Conservation (phyloP, 768 basidiomycete genomes). For the Tubosaeta sp. region DNA sequence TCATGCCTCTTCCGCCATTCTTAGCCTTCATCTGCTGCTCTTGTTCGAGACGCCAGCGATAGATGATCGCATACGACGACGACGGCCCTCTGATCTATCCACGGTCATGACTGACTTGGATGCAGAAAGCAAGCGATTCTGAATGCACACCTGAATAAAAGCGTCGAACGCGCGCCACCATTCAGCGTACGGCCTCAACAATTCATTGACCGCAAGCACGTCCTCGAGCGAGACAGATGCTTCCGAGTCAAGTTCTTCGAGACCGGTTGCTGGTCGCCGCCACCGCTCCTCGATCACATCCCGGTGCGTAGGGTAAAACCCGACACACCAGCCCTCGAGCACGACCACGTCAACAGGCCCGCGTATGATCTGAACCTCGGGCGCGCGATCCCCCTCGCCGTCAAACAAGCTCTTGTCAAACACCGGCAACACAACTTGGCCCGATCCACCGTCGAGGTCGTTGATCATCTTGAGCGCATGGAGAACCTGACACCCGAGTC, state of each 20-base stretch:
- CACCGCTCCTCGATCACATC: conserved; percentile 54
- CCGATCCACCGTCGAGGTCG: conserved; percentile 2
- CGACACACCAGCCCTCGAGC: conserved; percentile 95
- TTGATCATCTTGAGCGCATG: conserved; percentile 44
- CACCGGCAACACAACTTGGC: conserved; percentile 54
- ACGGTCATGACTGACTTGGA: background rate
- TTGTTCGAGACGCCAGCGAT: conserved; percentile 86
- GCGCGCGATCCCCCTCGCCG: conserved; percentile 81
- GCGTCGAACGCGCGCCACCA: conserved; percentile 72
- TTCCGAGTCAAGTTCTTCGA: conserved; percentile 32
- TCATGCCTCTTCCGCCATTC: conserved; percentile 89
- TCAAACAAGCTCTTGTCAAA: conserved; percentile 83
- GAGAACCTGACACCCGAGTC: conserved; percentile 56
- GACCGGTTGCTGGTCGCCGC: conserved; percentile 27
- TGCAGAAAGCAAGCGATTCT: background rate
- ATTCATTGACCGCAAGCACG: conserved; percentile 59
- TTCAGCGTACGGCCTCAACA: conserved; percentile 52
- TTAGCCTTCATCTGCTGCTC: conserved; percentile 82
- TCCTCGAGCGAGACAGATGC: conserved; percentile 45
- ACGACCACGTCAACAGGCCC: conserved; percentile 75
- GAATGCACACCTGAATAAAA: conserved; percentile 62
- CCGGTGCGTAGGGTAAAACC: conserved; percentile 63
- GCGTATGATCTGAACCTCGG: conserved; percentile 38
- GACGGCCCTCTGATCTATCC: conserved; percentile 37
- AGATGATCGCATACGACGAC: conserved; percentile 53